Evolutionary conservation across 75 land plant species (phyloP).

Genomic region (Picea sitchensis): DNA sequence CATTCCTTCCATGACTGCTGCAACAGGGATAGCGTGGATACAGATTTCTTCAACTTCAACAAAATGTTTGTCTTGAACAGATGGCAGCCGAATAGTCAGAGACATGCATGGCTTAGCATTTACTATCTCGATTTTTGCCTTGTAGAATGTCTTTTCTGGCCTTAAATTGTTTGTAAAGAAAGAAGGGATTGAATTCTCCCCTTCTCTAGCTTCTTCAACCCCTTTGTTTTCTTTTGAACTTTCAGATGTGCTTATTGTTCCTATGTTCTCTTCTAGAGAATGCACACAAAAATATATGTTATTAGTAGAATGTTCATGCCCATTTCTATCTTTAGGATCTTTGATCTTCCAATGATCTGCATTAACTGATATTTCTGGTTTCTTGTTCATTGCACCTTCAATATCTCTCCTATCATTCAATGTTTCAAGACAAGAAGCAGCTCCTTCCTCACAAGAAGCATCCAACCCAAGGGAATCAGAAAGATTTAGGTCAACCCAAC

Average conservation of each 20-base stretch:
- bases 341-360: neutral
- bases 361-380: neutral
- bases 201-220: neutral
- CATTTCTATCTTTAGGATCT: neutral
- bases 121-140: constrained; percentile 7
- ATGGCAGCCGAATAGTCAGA: constrained; percentile 1
- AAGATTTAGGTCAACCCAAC: constrained; percentile 5
- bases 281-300: neutral
- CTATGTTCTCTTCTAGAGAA: neutral
- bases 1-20: neutral
- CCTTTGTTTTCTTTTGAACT: neutral
- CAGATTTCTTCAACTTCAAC: constrained; percentile 4
- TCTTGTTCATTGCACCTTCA: neutral
- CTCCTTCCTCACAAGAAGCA: constrained; percentile 1
- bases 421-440: neutral
- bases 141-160: neutral
- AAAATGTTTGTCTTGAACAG: neutral
- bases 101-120: constrained; percentile 7
- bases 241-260: constrained; percentile 4
- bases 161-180: neutral
- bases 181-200: neutral
- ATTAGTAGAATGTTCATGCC: neutral
- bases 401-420: neutral
- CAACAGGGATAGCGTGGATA: neutral
- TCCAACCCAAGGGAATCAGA: neutral